Conservation (phyloP, 164 flowering plant genomes). For the Vitis cinerea region DNA sequence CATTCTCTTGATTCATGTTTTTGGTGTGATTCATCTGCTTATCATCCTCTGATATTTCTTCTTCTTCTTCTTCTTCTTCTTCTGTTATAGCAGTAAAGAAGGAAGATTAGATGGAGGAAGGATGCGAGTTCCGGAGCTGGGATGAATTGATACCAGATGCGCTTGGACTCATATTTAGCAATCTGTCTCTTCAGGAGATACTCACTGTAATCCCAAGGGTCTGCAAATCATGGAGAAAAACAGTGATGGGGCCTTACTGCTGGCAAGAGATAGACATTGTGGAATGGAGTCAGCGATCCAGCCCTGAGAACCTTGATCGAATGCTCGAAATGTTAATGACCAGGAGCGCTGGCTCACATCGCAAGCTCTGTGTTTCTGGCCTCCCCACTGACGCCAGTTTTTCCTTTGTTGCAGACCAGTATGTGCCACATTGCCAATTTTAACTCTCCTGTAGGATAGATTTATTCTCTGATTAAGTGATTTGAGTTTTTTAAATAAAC, state of each 20-base stretch:
- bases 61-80: too few species aligned
- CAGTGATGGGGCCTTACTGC: slow-evolving; percentile 73
- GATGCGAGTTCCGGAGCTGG: slow-evolving; percentile 45
- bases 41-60: too few species aligned
- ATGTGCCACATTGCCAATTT: slow-evolving; percentile 15
- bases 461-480: too few species aligned
- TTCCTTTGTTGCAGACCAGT: slow-evolving; percentile 59
- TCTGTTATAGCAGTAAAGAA: too few species aligned
- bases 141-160: slow-evolving; percentile 70
- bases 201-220: slow-evolving; percentile 69
- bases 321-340: slow-evolving; percentile 51
- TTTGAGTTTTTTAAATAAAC: too few species aligned
- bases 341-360: slow-evolving; percentile 45
- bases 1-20: too few species aligned
- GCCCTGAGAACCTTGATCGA: slow-evolving; percentile 33
- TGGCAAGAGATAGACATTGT: slow-evolving; percentile 84
- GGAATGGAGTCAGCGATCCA: slow-evolving; percentile 51
- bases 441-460: too few species aligned
- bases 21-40: too few species aligned
- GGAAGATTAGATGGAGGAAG: slow-evolving; percentile 31
- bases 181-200: slow-evolving; percentile 57
- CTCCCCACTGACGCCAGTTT: slow-evolving; percentile 26
- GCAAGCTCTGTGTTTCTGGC: slow-evolving; percentile 39
- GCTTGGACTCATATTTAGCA: slow-evolving; percentile 62
- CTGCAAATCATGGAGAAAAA: slow-evolving; percentile 71